phyloP scores from a whole-genome alignment of 805 yeast genomes.

The Metschnikowia lunata region DNA sequence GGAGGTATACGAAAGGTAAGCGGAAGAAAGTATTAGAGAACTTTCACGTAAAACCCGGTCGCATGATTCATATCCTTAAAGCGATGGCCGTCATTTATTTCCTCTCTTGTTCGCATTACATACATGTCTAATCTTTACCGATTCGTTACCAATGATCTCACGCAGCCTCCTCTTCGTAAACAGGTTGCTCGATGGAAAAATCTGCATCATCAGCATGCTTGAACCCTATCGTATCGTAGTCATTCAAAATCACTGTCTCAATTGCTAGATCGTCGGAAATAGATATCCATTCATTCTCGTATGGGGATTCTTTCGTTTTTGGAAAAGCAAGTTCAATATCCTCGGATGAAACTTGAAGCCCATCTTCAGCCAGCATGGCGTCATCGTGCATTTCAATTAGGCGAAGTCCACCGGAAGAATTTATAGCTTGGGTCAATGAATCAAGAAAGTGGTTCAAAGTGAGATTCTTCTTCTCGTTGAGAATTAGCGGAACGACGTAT shows the following conservation, averaged over 20 bases:
- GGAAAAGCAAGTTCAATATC: conserved; percentile 41
- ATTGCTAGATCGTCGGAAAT: conserved; percentile 26
- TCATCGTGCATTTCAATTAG: conserved; percentile 18
- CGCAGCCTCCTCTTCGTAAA: conserved; percentile 5
- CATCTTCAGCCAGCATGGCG: conserved; percentile 11
- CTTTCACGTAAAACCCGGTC: neutral
- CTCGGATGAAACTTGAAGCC: conserved; percentile 11
- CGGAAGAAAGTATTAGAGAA: conserved; percentile 11
- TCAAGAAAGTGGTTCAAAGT: conserved; percentile 19
- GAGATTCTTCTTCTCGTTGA: conserved; percentile 15
- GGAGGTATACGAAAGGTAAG: conserved; percentile 18
- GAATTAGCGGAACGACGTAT: conserved; percentile 26
- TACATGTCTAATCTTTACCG: neutral
- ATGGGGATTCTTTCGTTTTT: conserved; percentile 32
- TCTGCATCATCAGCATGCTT: conserved; percentile 31
- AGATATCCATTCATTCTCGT: conserved; percentile 34
- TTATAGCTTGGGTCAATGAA: conserved; percentile 35
- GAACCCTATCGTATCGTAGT: conserved; percentile 42
- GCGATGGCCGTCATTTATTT: neutral
- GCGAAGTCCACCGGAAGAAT: conserved; percentile 46
- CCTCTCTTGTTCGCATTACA: conserved; percentile 4
- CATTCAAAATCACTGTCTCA: conserved; percentile 29
- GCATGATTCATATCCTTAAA: neutral
- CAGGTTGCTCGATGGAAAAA: conserved; percentile 24
- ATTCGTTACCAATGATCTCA: neutral